These are phyloP conservation scores for Tremellales sp. DNA, from an alignment of 1,284 basidiomycete genomes.

Conservation along the genomic window DNA sequence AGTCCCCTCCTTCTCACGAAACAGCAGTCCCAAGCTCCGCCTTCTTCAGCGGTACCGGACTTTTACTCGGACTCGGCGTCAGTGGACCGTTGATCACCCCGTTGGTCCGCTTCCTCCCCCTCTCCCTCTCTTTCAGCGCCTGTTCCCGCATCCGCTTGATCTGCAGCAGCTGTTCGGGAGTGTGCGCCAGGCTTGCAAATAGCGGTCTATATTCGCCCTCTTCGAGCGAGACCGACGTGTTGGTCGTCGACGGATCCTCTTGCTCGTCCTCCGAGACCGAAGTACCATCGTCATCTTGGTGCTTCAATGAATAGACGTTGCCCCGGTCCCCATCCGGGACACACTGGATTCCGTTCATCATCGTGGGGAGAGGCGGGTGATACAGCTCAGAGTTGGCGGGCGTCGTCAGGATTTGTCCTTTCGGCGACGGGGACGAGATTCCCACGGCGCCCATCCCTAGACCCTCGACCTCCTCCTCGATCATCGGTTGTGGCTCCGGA, in stretches of 20 bases:
- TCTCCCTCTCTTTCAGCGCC: slow-evolving; percentile 9
- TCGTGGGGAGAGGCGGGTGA: neutral
- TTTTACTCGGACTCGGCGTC: neutral
- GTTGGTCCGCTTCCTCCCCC: neutral
- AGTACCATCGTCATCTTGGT: neutral
- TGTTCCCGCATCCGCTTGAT: slow-evolving; percentile 32
- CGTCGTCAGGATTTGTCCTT: slow-evolving; percentile 1
- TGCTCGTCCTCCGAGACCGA: slow-evolving; percentile 1
- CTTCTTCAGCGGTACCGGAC: neutral
- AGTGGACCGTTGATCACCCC: neutral
- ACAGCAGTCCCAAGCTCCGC: neutral
- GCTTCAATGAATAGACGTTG: slow-evolving; percentile 10
- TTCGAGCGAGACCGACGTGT: neutral
- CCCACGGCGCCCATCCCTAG: slow-evolving; percentile 11
- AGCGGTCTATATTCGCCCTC: slow-evolving; percentile 24
- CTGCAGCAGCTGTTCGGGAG: slow-evolving; percentile 40
- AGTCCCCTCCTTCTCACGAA: too few species aligned
- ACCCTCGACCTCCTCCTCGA: neutral
- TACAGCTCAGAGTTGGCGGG: neutral
- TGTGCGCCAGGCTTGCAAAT: slow-evolving; percentile 42
- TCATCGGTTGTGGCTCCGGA: neutral
- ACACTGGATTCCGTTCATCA: slow-evolving; percentile 6
- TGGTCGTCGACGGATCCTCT: neutral
- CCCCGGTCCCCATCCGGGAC: slow-evolving; percentile 8
- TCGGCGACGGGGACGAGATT: slow-evolving; percentile 6